Percentiles rank a stretch among this genome's conserved stretches.
These are phyloP conservation scores for Stephania japonica DNA, from an alignment of 164 flowering plant species.

Conservation along the genomic window DNA sequence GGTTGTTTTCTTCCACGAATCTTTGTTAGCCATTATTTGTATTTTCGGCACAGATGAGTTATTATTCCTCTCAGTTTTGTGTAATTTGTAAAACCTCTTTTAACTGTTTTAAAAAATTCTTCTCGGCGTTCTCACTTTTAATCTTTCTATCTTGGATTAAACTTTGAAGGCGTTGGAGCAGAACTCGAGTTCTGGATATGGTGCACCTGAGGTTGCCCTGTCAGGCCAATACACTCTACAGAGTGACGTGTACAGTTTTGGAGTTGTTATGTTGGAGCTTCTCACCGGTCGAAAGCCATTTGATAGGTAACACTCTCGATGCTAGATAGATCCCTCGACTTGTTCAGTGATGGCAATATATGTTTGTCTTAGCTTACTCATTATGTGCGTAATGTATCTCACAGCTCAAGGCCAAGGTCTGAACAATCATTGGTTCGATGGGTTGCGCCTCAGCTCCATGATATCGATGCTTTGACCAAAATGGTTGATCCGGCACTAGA, in stretches of 20 bases:
- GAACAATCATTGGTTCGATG: slow-evolving; percentile 96
- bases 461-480: slow-evolving; percentile 84
- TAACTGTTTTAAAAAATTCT: background rate
- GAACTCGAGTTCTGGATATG: slow-evolving; percentile 59
- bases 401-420: slow-evolving; percentile 68
- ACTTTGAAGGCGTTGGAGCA: slow-evolving; percentile 43
- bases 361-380: background rate
- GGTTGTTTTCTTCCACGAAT: too few species aligned
- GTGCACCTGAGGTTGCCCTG: slow-evolving; percentile 91
- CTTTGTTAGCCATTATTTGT: too few species aligned
- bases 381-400: background rate
- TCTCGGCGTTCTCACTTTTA: background rate
- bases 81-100: too few species aligned
- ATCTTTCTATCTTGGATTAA: slow-evolving; percentile 1
- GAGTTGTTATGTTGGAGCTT: slow-evolving; percentile 97
- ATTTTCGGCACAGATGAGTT: too few species aligned
- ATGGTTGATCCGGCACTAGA: slow-evolving; percentile 93
- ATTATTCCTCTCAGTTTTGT: too few species aligned
- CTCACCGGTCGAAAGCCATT: slow-evolving; percentile 90
- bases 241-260: slow-evolving; percentile 96
- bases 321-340: background rate
- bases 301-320: slow-evolving; percentile 52
- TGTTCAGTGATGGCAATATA: background rate
- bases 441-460: slow-evolving; percentile 99
- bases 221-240: slow-evolving; percentile 81